phyloP scores from a whole-genome alignment of 768 basidiomycete genomes.

The Lactifluus pinguis region DNA sequence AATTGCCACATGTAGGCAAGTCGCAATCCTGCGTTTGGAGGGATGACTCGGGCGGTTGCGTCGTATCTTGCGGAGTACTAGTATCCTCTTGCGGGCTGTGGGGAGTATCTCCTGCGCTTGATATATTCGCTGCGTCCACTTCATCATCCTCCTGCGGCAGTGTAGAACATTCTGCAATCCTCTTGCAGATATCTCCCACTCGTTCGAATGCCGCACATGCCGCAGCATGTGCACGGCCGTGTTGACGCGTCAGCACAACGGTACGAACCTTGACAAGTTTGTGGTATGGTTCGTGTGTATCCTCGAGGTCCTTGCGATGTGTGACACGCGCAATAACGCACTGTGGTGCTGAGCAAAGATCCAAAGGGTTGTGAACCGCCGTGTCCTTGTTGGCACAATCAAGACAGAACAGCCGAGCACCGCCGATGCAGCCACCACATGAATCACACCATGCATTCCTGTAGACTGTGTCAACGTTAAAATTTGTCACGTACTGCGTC shows the following conservation, averaged over 20 bases:
- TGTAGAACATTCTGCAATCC: not conserved
- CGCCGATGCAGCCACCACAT: conserved; percentile 24
- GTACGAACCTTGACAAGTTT: not conserved
- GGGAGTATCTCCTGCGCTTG: not conserved
- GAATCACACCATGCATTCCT: conserved; percentile 22
- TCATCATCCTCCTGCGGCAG: not conserved
- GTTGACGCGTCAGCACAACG: not conserved
- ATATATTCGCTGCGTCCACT: not conserved
- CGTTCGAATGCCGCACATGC: not conserved
- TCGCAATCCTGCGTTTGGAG: conserved; percentile 13
- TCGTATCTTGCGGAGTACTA: not conserved
- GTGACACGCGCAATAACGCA: conserved; percentile 21
- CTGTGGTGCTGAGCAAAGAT: conserved; percentile 24
- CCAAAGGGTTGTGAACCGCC: conserved; percentile 19
- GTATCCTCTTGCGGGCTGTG: not conserved
- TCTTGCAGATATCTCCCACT: not conserved
- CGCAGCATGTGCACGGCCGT: not conserved
- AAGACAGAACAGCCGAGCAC: conserved; percentile 26
- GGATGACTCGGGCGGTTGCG: not conserved
- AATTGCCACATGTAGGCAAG: conserved; percentile 20
- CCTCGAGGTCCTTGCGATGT: conserved; percentile 14
- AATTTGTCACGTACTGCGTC: not conserved
- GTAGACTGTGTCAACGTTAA: not conserved
- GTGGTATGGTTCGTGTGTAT: not conserved
- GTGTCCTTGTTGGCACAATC: conserved; percentile 22